A percentile compares a stretch with the other conserved stretches of the same genome.
Conservation (phyloP, 2,329 filamentous ascomycete genomes). For the Calonectria multiphialidica region DNA sequence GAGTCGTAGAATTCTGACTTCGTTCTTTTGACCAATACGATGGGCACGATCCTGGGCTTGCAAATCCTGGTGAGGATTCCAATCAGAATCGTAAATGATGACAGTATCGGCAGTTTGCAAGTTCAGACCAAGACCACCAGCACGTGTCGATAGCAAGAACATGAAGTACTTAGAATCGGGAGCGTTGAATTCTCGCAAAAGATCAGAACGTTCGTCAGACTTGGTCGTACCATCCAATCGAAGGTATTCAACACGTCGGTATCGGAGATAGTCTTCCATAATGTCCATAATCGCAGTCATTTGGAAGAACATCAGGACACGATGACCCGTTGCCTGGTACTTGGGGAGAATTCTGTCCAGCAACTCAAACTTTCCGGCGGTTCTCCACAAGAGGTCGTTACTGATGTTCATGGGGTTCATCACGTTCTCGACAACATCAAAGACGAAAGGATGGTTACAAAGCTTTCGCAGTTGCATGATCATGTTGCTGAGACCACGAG, state of each 20-base stretch:
- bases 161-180: constrained; percentile 95
- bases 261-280: constrained; percentile 97
- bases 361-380: constrained; percentile 96
- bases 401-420: constrained; percentile 92
- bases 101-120: constrained; percentile 98
- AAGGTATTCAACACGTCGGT: constrained; percentile 85
- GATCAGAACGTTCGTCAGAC: constrained; percentile 93
- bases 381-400: constrained; percentile 95
- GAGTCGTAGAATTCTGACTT: constrained; percentile 94
- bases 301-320: constrained; percentile 99
- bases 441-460: constrained; percentile 99
- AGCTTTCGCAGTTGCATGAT: constrained; percentile 99
- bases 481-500: constrained; percentile 98
- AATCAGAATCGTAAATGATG: constrained; percentile 99
- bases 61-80: constrained; percentile 99
- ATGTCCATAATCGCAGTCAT: constrained; percentile 99
- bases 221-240: constrained; percentile 97
- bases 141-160: constrained; percentile 98
- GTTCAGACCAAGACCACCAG: constrained; percentile 97
- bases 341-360: constrained; percentile 94
- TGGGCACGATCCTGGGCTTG: constrained; percentile 99
- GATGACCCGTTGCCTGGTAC: constrained; percentile 90
- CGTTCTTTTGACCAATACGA: constrained; percentile 99
- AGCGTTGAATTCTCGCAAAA: constrained; percentile 90
- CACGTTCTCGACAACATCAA: constrained; percentile 96